Percentiles rank a stretch among this genome's conserved stretches.
phyloP scores from a whole-genome alignment of 1,284 basidiomycete genomes.

The Schizophyllum amplum region DNA sequence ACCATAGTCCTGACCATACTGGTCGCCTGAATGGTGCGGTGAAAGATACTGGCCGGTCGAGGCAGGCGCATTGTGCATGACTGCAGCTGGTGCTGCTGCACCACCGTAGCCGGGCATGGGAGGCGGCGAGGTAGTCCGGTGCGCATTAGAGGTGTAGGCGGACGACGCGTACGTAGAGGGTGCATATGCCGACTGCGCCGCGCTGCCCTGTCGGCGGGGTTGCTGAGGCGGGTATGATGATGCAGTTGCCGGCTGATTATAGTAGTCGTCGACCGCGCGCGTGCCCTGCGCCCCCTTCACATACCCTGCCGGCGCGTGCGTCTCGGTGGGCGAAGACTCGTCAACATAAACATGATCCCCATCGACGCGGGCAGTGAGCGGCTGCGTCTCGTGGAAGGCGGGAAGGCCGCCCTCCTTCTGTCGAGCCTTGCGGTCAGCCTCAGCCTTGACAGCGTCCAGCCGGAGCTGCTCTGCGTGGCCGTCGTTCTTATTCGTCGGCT shows the following conservation, averaged over 20 bases:
- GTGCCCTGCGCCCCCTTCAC: constrained; percentile 52
- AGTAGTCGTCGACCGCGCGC: constrained; percentile 69
- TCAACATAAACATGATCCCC: constrained; percentile 47
- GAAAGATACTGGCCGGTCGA: constrained; percentile 11
- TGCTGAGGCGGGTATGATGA: constrained; percentile 32
- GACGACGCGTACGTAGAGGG: constrained; percentile 34
- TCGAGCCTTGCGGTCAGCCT: constrained; percentile 69
- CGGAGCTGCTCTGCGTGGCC: constrained; percentile 55
- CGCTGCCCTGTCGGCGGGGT: constrained; percentile 10
- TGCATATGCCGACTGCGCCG: too few relatives aligned
- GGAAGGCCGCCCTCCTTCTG: constrained; percentile 62
- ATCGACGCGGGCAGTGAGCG: constrained; percentile 52
- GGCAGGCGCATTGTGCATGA: constrained; percentile 4
- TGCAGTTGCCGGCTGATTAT: constrained; percentile 31
- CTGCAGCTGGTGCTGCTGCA: constrained; percentile 12
- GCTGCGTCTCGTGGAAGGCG: constrained; percentile 64
- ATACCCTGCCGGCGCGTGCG: constrained; percentile 37
- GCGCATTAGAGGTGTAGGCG: constrained; percentile 26
- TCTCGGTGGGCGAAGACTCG: constrained; percentile 19
- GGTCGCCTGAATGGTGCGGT: constrained; percentile 22
- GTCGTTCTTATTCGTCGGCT: constrained; percentile 17
- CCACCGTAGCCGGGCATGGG: constrained; percentile 11
- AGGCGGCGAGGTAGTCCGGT: constrained; percentile 16
- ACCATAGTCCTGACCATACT: constrained; percentile 39
- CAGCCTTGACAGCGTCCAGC: constrained; percentile 74